Evolutionary conservation across 169 alveolate species (phyloP).

Genomic region (Plasmodium ovale): DNA sequence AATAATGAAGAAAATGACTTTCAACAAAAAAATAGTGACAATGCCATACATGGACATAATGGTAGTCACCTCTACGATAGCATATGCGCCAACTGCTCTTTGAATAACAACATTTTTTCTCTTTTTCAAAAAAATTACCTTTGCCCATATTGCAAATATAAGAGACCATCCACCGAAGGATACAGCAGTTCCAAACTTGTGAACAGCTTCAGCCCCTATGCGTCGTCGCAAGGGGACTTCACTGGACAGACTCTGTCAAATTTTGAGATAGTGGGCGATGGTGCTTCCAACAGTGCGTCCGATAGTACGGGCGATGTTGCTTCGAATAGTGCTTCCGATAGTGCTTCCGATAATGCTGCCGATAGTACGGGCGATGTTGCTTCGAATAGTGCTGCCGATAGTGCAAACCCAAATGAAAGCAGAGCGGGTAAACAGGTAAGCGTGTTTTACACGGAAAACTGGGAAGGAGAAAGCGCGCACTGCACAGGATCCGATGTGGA

Average conservation of each 20-base stretch:
- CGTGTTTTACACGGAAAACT: background rate
- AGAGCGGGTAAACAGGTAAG: too few species aligned
- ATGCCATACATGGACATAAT: background rate
- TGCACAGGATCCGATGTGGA: background rate
- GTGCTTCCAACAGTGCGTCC: too few species aligned
- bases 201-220: background rate
- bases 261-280: background rate
- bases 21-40: background rate
- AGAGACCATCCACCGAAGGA: background rate
- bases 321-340: too few species aligned
- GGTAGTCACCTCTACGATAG: background rate
- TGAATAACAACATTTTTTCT: background rate
- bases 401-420: too few species aligned
- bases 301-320: too few species aligned
- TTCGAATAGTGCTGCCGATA: too few species aligned
- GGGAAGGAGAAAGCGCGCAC: background rate
- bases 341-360: too few species aligned
- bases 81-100: too few species aligned
- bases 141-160: constrained; percentile 22
- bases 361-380: too few species aligned
- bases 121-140: background rate
- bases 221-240: background rate
- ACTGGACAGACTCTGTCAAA: constrained; percentile 14
- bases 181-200: background rate
- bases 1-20: background rate